A percentile compares a stretch with the other conserved stretches of the same genome.
These are phyloP conservation scores for Hypoxylon sp. DNA, from an alignment of 2,329 filamentous ascomycete species.

Conservation along the genomic window DNA sequence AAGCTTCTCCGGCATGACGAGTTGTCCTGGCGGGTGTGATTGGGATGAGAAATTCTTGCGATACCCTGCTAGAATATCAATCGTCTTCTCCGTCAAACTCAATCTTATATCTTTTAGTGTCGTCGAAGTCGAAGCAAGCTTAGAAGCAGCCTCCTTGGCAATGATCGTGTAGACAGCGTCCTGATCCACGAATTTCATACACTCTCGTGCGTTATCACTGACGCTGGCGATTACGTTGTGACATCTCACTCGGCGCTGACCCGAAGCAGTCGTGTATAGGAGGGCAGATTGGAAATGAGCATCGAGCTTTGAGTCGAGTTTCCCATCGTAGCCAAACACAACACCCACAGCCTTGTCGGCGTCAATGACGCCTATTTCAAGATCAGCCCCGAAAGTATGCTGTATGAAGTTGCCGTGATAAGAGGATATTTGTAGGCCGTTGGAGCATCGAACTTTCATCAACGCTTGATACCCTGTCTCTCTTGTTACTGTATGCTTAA, in stretches of 20 bases:
- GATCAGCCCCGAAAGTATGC: conserved; percentile 92
- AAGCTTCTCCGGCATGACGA: conserved; percentile 94
- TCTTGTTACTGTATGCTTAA: conserved; percentile 86
- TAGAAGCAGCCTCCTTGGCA: conserved; percentile 93
- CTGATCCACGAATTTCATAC: conserved; percentile 94
- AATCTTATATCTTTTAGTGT: conserved; percentile 88
- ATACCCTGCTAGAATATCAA: conserved; percentile 92
- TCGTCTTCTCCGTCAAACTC: conserved; percentile 88
- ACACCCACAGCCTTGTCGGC: conserved; percentile 94
- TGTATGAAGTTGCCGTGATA: conserved; percentile 98
- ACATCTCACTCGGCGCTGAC: conserved; percentile 91
- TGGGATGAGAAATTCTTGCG: conserved; percentile 90
- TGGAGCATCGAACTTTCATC: conserved; percentile 99
- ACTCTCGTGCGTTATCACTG: conserved; percentile 85
- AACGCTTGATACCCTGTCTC: conserved; percentile 96
- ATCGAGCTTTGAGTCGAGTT: conserved; percentile 95
- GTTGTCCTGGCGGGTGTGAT: conserved; percentile 88
- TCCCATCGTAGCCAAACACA: conserved; percentile 95
- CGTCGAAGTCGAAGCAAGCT: conserved; percentile 78
- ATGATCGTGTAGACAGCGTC: conserved; percentile 91
- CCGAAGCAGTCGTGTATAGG: conserved; percentile 91
- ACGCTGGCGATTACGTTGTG: conserved; percentile 95
- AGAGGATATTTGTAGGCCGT: conserved; percentile 91
- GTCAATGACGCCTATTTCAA: conserved; percentile 93
- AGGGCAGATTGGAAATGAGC: conserved; percentile 97